A percentile compares a stretch with the other conserved stretches of the same genome.
These are phyloP conservation scores for Asterochloris erici DNA, from an alignment of 139 green algal genomes.

Conservation along the genomic window DNA sequence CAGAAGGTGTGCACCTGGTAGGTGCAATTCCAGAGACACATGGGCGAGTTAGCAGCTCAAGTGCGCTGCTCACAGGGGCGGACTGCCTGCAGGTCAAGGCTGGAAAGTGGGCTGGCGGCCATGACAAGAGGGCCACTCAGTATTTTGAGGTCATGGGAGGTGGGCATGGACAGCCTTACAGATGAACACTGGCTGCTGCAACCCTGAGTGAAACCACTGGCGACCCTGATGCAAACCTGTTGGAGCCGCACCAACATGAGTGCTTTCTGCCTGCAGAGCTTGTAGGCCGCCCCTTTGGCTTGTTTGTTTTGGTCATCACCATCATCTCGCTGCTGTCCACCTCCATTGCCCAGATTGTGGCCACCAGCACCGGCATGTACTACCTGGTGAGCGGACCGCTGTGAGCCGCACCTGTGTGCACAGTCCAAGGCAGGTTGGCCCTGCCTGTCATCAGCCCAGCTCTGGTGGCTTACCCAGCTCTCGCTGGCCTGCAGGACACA, in stretches of 20 bases:
- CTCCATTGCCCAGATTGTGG: slow-evolving; percentile 19
- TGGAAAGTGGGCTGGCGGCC: slow-evolving; percentile 1
- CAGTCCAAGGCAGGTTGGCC: too few species aligned
- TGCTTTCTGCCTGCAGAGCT: neutral
- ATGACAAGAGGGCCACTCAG: slow-evolving; percentile 10
- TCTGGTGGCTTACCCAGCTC: too few species aligned
- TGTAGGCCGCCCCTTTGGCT: neutral
- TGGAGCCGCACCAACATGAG: too few species aligned
- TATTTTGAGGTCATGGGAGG: slow-evolving; percentile 7
- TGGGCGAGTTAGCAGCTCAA: neutral
- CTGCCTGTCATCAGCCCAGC: too few species aligned
- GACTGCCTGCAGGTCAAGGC: neutral
- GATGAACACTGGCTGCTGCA: too few species aligned
- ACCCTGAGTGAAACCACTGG: too few species aligned
- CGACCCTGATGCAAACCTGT: too few species aligned
- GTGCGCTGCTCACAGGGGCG: neutral
- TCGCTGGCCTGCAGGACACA: neutral
- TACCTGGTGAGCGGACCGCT: neutral
- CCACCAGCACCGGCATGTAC: slow-evolving; percentile 18
- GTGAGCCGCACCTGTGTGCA: neutral
- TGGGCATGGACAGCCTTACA: too few species aligned
- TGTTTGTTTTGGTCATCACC: slow-evolving; percentile 20
- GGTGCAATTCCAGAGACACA: neutral
- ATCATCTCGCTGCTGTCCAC: slow-evolving; percentile 22
- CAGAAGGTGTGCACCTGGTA: neutral